phyloP scores from a whole-genome alignment of 768 basidiomycete genomes.

The Mycena albidolilacea region DNA sequence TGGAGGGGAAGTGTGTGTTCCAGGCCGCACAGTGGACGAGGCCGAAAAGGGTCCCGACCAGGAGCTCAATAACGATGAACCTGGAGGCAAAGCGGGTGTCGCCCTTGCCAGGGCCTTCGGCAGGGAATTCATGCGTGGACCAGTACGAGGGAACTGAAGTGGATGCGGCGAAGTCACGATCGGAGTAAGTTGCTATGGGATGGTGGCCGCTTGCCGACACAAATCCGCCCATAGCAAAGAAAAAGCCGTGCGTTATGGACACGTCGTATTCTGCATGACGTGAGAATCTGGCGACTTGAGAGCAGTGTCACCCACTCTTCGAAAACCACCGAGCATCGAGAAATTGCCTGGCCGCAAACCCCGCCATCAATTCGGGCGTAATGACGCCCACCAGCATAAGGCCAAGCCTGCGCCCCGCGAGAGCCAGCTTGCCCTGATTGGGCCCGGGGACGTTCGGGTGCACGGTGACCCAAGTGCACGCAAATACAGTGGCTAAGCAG shows the following conservation, averaged over 20 bases:
- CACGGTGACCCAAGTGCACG: slow-evolving; percentile 5
- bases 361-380: neutral
- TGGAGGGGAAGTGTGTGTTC: neutral
- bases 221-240: slow-evolving; percentile 17
- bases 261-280: neutral
- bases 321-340: neutral
- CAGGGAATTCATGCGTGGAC: neutral
- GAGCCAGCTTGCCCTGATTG: neutral
- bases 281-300: neutral
- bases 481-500: neutral
- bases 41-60: neutral
- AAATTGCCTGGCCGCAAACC: neutral
- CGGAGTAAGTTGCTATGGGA: slow-evolving; percentile 20
- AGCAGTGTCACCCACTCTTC: neutral
- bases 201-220: slow-evolving; percentile 7
- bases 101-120: no score
- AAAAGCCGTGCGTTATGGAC: slow-evolving; percentile 12
- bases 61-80: neutral
- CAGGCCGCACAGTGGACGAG: neutral
- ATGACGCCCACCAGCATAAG: neutral
- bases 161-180: neutral
- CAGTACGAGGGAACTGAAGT: neutral
- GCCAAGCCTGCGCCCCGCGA: neutral
- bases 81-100: neutral
- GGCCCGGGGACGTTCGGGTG: neutral